phyloP scores from a whole-genome alignment of 805 yeast species.

The Cyberlindnera amylophila region DNA sequence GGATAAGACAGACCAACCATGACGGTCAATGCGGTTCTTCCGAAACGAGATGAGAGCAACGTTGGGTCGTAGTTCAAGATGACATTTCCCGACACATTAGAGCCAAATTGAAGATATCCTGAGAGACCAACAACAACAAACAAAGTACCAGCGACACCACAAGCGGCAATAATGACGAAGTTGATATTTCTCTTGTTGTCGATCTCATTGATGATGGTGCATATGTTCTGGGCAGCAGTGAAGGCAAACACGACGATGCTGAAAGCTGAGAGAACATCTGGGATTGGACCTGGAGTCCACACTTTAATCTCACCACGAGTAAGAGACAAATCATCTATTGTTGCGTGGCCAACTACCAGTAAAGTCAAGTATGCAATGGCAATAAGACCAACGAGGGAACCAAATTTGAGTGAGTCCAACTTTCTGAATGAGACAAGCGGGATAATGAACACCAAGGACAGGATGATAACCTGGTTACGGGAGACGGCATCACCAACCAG shows the following conservation, averaged over 20 bases:
- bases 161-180: constrained; percentile 46
- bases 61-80: constrained; percentile 60
- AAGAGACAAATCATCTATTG: constrained; percentile 40
- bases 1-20: constrained; percentile 80
- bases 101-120: constrained; percentile 77
- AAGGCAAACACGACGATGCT: constrained; percentile 76
- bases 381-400: constrained; percentile 64
- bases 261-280: constrained; percentile 55
- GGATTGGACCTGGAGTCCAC: constrained; percentile 38
- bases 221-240: constrained; percentile 80
- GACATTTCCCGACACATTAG: constrained; percentile 59
- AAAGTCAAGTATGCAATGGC: constrained; percentile 62
- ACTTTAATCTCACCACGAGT: constrained; percentile 42
- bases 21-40: constrained; percentile 58
- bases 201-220: constrained; percentile 70
- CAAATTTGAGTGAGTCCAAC: constrained; percentile 65
- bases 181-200: constrained; percentile 49
- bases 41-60: constrained; percentile 44
- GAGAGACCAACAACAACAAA: constrained; percentile 61
- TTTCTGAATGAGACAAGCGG: constrained; percentile 62
- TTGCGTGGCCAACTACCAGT: constrained; percentile 49
- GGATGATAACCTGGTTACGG: constrained; percentile 40
- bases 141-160: constrained; percentile 49
- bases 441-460: constrained; percentile 48
- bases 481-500: constrained; percentile 41